These are phyloP conservation scores for Rehmannia glutinosa DNA, from an alignment of 257 asterid genomes.

Conservation along the genomic window DNA sequence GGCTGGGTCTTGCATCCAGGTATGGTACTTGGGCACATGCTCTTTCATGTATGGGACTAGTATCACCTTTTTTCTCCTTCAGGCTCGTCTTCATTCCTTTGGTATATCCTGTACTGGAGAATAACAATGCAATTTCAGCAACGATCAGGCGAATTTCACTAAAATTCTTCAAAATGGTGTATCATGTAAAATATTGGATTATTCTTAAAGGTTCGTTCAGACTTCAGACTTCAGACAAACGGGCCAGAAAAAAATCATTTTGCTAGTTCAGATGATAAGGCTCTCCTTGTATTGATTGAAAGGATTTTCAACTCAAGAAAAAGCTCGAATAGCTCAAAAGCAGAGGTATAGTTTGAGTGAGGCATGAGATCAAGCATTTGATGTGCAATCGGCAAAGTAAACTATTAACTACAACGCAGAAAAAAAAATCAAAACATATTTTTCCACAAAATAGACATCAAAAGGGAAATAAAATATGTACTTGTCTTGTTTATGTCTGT, in stretches of 20 bases:
- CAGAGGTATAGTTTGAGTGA: slow-evolving; percentile 8
- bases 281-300: background rate
- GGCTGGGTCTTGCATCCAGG: slow-evolving; percentile 88
- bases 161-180: background rate
- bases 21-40: slow-evolving; percentile 81
- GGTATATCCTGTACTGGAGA: background rate
- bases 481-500: background rate
- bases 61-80: slow-evolving; percentile 72
- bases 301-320: background rate
- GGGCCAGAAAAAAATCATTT: background rate
- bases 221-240: background rate
- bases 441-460: background rate
- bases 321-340: background rate
- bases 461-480: background rate
- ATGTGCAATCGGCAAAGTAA: slow-evolving; percentile 4
- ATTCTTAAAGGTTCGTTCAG: background rate
- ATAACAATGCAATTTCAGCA: background rate
- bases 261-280: background rate
- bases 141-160: background rate
- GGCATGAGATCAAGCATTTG: slow-evolving; percentile 24
- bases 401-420: background rate
- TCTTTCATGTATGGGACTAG: slow-evolving; percentile 89
- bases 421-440: background rate
- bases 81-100: slow-evolving; percentile 52
- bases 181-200: background rate